Percentiles rank a stretch among this genome's conserved stretches.
Evolutionary conservation across 805 yeast genomes (phyloP).

Genomic region (Candida nitratophila): DNA sequence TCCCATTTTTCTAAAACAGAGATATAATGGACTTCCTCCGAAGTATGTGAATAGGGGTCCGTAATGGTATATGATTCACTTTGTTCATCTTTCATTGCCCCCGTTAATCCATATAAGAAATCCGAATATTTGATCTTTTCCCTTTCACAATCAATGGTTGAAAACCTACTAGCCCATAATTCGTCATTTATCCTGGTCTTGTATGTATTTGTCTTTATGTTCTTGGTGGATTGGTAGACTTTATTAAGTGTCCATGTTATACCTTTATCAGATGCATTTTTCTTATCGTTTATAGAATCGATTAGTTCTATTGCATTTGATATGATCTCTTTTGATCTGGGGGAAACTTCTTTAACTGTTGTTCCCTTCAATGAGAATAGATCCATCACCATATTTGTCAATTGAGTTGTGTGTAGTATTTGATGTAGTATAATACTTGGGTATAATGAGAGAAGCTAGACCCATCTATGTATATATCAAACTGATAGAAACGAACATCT

Average conservation of each 20-base stretch:
- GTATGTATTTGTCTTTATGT: conserved; percentile 19
- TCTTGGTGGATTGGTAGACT: conserved; percentile 19
- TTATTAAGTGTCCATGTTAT: conserved; percentile 26
- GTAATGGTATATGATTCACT: conserved; percentile 11
- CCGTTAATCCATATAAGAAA: conserved; percentile 22
- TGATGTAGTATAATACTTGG: too few species aligned
- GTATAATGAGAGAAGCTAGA: too few species aligned
- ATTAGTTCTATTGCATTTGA: conserved; percentile 1
- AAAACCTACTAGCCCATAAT: conserved; percentile 28
- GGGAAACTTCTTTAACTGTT: conserved; percentile 6
- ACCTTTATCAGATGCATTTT: too few species aligned
- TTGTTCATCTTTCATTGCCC: conserved; percentile 7
- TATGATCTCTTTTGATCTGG: conserved; percentile 11
- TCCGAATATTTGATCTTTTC: conserved; percentile 11
- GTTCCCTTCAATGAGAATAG: background rate
- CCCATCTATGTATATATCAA: too few species aligned
- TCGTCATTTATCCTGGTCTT: conserved; percentile 20
- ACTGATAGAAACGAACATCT: too few species aligned
- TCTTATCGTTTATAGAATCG: too few species aligned
- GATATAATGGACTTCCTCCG: conserved; percentile 27
- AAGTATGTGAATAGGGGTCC: conserved; percentile 24
- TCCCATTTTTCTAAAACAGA: conserved; percentile 23
- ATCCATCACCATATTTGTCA: background rate
- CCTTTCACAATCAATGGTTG: conserved; percentile 15
- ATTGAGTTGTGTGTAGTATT: too few species aligned